Percentiles rank a stretch among this genome's conserved stretches.
These are phyloP conservation scores for Phytomonas sp. DNA, from an alignment of 208 protist genomes.

Conservation along the genomic window DNA sequence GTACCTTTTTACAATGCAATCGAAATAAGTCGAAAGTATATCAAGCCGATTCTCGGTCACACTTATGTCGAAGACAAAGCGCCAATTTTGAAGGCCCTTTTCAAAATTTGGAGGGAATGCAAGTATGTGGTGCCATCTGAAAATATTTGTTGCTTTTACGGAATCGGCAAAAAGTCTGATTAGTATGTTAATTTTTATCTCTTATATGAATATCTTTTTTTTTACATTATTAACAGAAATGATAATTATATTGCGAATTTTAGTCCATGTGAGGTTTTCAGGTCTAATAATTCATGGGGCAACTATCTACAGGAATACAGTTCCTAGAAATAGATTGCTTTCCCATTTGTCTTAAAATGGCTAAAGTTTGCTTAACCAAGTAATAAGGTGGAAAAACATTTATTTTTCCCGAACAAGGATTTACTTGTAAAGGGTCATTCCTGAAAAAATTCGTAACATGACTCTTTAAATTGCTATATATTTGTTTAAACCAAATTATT, in stretches of 20 bases:
- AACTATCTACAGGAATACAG: background rate
- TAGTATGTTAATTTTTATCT: constrained; percentile 6
- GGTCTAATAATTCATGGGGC: background rate
- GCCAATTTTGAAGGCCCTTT: constrained; percentile 35
- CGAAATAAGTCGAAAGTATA: constrained; percentile 66
- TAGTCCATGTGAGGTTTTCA: background rate
- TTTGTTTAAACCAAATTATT: no score
- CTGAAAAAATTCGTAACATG: constrained; percentile 5
- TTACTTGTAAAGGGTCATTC: background rate
- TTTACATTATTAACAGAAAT: background rate
- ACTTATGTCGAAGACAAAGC: constrained; percentile 59
- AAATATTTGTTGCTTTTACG: constrained; percentile 63
- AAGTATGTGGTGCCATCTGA: constrained; percentile 73
- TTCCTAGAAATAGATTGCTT: background rate
- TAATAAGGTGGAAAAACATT: background rate
- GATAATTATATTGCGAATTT: no score
- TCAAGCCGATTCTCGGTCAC: constrained; percentile 57
- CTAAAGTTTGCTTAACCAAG: background rate
- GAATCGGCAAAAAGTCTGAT: constrained; percentile 10
- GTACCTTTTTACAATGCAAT: constrained; percentile 92
- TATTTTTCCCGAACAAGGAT: constrained; percentile 3
- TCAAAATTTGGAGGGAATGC: constrained; percentile 49
- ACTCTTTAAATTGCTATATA: no score
- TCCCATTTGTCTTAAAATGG: background rate
- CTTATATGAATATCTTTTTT: background rate